Base-by-base conservation (phyloP, 306 rosid species). In the Carpinus viminea region DNA sequence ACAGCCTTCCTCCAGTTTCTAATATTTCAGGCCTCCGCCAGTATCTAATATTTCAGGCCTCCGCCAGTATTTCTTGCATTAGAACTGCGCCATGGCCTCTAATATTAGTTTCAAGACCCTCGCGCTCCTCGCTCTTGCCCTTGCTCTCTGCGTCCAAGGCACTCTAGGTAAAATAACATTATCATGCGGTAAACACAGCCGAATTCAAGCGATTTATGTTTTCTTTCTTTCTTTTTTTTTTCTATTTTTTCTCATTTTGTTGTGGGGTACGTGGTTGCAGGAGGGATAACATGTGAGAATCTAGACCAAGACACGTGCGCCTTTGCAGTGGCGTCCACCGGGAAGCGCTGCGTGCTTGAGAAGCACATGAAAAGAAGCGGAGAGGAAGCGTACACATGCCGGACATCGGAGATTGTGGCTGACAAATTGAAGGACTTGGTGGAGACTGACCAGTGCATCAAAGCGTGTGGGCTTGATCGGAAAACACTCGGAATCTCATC, bases 311-410 rank as follows among this genome's bases (percentile, higher is more conserved):
- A 80, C 10, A 85, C 80, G 1, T 94, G 98, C 34, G 89, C 97
- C 10, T 94, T 87, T 10, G 94, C 98, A 0, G 93, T 94, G 36
- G 89, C 98, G 11, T 85, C 89, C 0, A 70, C 66, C 1, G 89
- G 97, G 5, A 92, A 92, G 59, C 79, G 98, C 10, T 94, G 98
- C 20, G 94, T 92, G 57, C 87, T 94, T 1, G 98, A 94, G 88
- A 94, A 90, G 77, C 85, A 77, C 0, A 82, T 90, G 46, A 90
- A 76, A 50, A 87, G 97, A 72, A 78, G 76, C 16, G 93, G 98
- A 1, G 87, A 79, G 55, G 96, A 92, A 80, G 90, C 82, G 12
- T 94, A 90, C 89, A 87, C 85, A 26, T 92, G 97, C 88, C 84
- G 73, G 1, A 83, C 92, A 28, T 94, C 96, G 10, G 90, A 89